Evolutionary conservation across 495 filamentous ascomycete genomes (phyloP).

Genomic region (Wilcoxina mikolae): DNA sequence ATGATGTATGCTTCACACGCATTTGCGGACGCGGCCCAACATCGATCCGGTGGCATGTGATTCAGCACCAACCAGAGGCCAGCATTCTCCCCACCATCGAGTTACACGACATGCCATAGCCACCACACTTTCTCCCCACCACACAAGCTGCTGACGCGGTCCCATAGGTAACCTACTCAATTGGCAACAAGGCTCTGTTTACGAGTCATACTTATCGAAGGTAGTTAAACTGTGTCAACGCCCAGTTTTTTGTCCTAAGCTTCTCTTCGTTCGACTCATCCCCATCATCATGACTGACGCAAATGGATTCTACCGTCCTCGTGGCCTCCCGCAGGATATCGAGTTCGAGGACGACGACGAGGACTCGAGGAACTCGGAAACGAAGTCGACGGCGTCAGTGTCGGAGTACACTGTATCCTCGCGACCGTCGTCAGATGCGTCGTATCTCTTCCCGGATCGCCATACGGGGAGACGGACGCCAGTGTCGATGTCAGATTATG

Average conservation of each 20-base stretch:
- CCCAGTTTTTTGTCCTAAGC: neutral
- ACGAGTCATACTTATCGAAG: neutral
- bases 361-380: neutral
- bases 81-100: too few relatives aligned
- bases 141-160: neutral
- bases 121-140: neutral
- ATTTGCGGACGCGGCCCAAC: too few relatives aligned
- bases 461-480: neutral
- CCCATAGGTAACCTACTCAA: neutral
- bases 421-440: neutral
- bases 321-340: neutral
- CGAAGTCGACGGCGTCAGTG: neutral
- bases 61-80: too few relatives aligned
- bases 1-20: too few relatives aligned
- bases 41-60: too few relatives aligned
- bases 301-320: neutral
- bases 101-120: slow-evolving; percentile 1
- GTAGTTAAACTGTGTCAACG: neutral
- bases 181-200: neutral
- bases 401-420: neutral
- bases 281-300: slow-evolving; percentile 2
- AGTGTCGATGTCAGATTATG: slow-evolving; percentile 25
- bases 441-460: neutral
- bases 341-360: neutral
- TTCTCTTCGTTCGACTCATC: neutral